phyloP scores from a whole-genome alignment of 2,329 filamentous ascomycete species.

The Ophiostoma ips region DNA sequence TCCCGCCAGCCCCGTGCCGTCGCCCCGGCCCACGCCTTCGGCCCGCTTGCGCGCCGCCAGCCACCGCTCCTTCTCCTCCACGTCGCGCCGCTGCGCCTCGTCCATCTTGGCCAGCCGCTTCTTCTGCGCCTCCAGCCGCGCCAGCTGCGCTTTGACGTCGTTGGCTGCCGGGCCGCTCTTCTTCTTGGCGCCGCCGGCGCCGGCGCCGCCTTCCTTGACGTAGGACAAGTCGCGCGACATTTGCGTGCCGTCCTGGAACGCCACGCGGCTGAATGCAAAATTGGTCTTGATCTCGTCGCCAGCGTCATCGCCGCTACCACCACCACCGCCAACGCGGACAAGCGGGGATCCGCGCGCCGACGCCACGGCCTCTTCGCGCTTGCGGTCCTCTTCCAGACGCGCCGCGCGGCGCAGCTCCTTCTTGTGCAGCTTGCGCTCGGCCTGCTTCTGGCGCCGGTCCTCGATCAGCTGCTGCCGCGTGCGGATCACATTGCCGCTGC shows the following conservation, averaged over 20 bases:
- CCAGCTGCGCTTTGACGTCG: constrained; percentile 75
- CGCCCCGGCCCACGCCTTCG: constrained; percentile 80
- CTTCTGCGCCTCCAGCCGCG: constrained; percentile 75
- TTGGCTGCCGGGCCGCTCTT: constrained; percentile 59
- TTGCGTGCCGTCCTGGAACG: constrained; percentile 73
- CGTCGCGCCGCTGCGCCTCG: constrained; percentile 66
- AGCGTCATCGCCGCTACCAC: constrained; percentile 34
- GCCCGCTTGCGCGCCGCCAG: constrained; percentile 77
- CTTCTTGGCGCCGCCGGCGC: constrained; percentile 35
- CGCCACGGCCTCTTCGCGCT: constrained; percentile 46
- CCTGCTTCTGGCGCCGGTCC: constrained; percentile 72
- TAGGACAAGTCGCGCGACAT: constrained; percentile 60
- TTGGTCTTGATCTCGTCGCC: constrained; percentile 33
- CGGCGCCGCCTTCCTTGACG: constrained; percentile 24
- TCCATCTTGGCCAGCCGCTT: constrained; percentile 63
- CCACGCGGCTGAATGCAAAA: constrained; percentile 84
- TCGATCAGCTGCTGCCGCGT: constrained; percentile 90
- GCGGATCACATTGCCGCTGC: constrained; percentile 67
- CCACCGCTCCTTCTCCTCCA: constrained; percentile 91
- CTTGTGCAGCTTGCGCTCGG: constrained; percentile 75
- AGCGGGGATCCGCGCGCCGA: constrained; percentile 45
- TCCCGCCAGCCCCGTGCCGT: constrained; percentile 24
- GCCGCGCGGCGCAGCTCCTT: constrained; percentile 67
- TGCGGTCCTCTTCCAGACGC: constrained; percentile 63
- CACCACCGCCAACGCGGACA: constrained; percentile 20